Evolutionary conservation across 129 eudicot species (phyloP).

Genomic region (Tanacetum coccineum): DNA sequence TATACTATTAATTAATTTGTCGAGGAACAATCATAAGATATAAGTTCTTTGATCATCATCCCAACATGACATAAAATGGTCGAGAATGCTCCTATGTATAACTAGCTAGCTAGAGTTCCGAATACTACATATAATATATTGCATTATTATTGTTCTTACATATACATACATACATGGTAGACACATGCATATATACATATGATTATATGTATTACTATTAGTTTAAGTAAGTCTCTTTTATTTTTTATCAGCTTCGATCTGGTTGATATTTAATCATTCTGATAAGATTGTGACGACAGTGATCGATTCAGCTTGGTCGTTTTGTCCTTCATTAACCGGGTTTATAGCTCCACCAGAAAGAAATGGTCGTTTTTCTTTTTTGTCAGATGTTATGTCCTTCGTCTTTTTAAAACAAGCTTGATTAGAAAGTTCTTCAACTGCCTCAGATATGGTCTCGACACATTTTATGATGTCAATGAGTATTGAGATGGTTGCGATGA

Average conservation of each 20-base stretch:
- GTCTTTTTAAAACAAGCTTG: slow-evolving; percentile 40
- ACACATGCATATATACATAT: no score
- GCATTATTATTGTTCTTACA: background rate
- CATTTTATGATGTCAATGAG: slow-evolving; percentile 45
- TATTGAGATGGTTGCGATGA: slow-evolving; percentile 38
- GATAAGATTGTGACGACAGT: background rate
- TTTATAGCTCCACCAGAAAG: slow-evolving; percentile 46
- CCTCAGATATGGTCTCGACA: slow-evolving; percentile 39
- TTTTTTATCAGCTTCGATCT: slow-evolving; percentile 5
- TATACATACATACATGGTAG: background rate
- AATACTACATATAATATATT: background rate
- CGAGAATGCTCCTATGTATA: slow-evolving; percentile 1
- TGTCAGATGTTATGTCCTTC: slow-evolving; percentile 17
- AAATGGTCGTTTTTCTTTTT: slow-evolving; percentile 16
- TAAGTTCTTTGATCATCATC: no score
- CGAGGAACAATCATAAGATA: no score
- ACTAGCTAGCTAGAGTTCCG: no score
- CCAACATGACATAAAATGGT: slow-evolving; percentile 16
- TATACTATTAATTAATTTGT: no score
- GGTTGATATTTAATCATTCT: slow-evolving; percentile 1
- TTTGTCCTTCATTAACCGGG: slow-evolving; percentile 30
- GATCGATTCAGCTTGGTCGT: slow-evolving; percentile 4
- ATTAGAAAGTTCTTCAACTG: slow-evolving; percentile 41
- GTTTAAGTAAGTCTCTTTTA: background rate
- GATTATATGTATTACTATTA: background rate